Evolutionary conservation across 2,329 filamentous ascomycete species (phyloP), one percentile per base, ranked within the genome.

Genomic region (Talaromyces marneffei): DNA sequence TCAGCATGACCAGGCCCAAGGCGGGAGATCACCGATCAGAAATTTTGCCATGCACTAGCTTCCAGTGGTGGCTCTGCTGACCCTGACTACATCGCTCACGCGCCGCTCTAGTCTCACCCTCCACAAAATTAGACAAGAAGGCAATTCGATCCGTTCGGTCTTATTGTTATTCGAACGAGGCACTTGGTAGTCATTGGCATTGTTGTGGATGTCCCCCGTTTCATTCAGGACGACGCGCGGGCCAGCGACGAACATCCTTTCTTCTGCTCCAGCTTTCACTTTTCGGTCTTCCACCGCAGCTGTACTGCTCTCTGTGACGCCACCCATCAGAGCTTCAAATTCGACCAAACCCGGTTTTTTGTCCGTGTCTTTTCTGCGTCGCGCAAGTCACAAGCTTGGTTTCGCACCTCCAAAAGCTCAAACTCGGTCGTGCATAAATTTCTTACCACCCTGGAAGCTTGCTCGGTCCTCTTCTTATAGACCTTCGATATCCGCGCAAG

Each of bases 151-250:
- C 48, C 29, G 52, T 55, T 48, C 20, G n/a, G 33, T 55, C 31
- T 40, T 4, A 40, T 40, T 18, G 25, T 6, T 20, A 55, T 40
- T 27, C 12, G 35, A 27, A 55, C 52, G 33, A 35, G 33, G n/a
- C 57, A 23, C 25, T 48, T 48, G 27, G 42, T 35, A 31, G 29
- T 31, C 18, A 20, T 25, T 57, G n/a, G 54, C 33, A 16, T 46
- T 37, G 63, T 59, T 61, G 62, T 65, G 72, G 69, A 75, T 75
- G 74, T 74, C 71, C 72, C 67, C 64, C 62, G 67, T 61, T 66
- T 69, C 69, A 68, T 64, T 69, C 52, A 62, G 58, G 65, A 59
- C 62, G 31, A 53, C 46, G 55, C 70, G 65, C 67, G 70, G 65
- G 71, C 70, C 69, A 69, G 68, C 70, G 65, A 64, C 67, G 60